Evolutionary conservation across 2,329 filamentous ascomycete genomes (phyloP), one percentile per base, ranked within the genome.

Genomic region (Pseudogymnoascus sp.): DNA sequence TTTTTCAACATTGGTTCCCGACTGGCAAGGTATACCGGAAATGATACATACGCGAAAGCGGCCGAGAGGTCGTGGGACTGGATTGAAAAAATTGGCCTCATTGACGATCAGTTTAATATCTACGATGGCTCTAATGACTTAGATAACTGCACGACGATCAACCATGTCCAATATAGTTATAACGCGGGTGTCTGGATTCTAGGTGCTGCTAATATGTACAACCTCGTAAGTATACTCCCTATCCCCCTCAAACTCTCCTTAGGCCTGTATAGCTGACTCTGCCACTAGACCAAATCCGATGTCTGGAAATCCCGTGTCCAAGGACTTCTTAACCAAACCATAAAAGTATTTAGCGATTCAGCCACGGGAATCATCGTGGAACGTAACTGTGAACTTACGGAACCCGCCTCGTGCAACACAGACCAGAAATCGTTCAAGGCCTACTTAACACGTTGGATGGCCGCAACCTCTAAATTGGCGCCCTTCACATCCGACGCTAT

Each of bases 31-130:
- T 94, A 90, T 75, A 95, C 91, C 0, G 83, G 84, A 57, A 94
- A 95, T 73, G 70, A 81, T 60, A 94, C 89, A 0, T 96, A 96
- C 70, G 79, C 82, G 7, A 81, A 89, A 11, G 91, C 88, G 88
- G 90, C 90, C 0, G 79, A 83, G 62, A 86, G 78, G 67, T 77
- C 87, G 8, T 96, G 85, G 71, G 79, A 86, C 57, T 90, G 87
- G 87, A 78, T 85, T 66, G 68, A 71, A 8, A 67, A 71, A 0
- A 75, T 81, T 8, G 79, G 81, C 0, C 77, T 90, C 60, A 85
- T 90, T 82, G 78, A 81, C 62, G 64, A 68, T 0, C 70, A 77
- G 3, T 85, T 76, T 69, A 75, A 78, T 59, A 75, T 89, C n/a
- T 81, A 75, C 66, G 87, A 85, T 72, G 82, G 82, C 59, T 77